Evolutionary conservation across 208 protist genomes (phyloP), one percentile per base, ranked within the genome.

Genomic region (Trypanosoma caninum): DNA sequence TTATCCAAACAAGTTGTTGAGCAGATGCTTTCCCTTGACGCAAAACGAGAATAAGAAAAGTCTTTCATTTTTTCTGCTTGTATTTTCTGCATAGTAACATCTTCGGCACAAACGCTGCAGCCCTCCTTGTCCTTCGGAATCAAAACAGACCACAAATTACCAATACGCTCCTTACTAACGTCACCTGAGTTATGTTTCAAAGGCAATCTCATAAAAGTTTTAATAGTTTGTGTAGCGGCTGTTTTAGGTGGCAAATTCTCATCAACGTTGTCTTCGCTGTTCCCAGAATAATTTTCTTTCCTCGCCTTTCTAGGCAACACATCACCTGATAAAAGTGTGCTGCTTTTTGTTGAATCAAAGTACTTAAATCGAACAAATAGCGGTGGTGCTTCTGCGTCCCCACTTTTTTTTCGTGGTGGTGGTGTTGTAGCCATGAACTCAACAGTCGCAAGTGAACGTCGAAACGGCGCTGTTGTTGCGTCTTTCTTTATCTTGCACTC

Each of bases 401-500:
- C n/a, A 5, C 11, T 8, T 2, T 28, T 3, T 28, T 44, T 58
- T 14, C 35, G 50, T 40, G 59, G 59, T n/a, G 59, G 59, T 50
- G 45, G 58, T 5, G 58, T 44, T 11, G 44, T 40, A 37, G 23
- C 2, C 16, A 33, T 16, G 3, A 35, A 25, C 23, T 27, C 5
- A 38, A 65, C 38, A n/a, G 9, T 20, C 31, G 64, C 33, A 9
- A 22, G 11, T 1, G 40, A 45, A 2, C 52, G 35, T 11, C 48
- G 52, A 59, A 63, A 69, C n/a, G 25, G 42, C 1, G 44, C 22
- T 9, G 58, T 9, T 0, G 23, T 64, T 20, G 25, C 13, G 33
- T 52, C n/a, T 14, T 67, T 66, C 42, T 59, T 59, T 3, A 48
- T 46, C 37, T 37, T 11, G n/a, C n/a, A n/a, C 16, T 59, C 60